Evolutionary conservation across 139 green algal genomes (phyloP).

Genomic region (Picochlorum sp.): DNA sequence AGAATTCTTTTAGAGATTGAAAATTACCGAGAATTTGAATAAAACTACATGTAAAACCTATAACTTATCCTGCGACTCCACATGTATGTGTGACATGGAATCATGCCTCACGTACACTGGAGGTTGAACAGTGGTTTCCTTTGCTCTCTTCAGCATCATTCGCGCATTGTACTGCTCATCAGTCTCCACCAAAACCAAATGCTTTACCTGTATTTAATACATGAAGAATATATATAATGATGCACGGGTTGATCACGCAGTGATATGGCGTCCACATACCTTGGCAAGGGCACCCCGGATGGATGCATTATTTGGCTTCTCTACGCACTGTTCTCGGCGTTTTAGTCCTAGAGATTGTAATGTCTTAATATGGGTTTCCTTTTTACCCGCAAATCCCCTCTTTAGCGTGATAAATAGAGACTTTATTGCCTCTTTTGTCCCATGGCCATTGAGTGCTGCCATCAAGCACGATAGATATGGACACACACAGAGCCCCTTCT

Average conservation of each 20-base stretch:
- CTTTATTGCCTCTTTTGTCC: slow-evolving; percentile 12
- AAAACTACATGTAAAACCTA: background rate
- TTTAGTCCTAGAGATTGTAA: slow-evolving; percentile 31
- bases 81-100: too few species aligned
- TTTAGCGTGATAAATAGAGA: slow-evolving; percentile 39
- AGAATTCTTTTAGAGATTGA: slow-evolving; percentile 18
- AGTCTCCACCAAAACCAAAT: slow-evolving; percentile 41
- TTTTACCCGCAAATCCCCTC: slow-evolving; percentile 41
- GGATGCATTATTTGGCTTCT: slow-evolving; percentile 21
- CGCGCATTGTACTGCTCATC: slow-evolving; percentile 20
- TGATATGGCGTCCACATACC: slow-evolving; percentile 8
- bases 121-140: too few species aligned
- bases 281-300: slow-evolving; percentile 40
- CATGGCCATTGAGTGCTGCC: background rate
- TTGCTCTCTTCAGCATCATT: slow-evolving; percentile 20
- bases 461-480: too few species aligned
- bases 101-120: too few species aligned
- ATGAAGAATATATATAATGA: too few species aligned
- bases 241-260: background rate
- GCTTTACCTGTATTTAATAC: slow-evolving; percentile 30
- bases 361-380: slow-evolving; percentile 28
- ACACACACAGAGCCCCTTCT: too few species aligned
- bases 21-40: slow-evolving; percentile 31
- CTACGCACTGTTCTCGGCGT: slow-evolving; percentile 34
- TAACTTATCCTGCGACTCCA: too few species aligned